phyloP scores from a whole-genome alignment of 225 moss, liverwort and hornwort genomes.

The Thuidium tamariscinum region DNA sequence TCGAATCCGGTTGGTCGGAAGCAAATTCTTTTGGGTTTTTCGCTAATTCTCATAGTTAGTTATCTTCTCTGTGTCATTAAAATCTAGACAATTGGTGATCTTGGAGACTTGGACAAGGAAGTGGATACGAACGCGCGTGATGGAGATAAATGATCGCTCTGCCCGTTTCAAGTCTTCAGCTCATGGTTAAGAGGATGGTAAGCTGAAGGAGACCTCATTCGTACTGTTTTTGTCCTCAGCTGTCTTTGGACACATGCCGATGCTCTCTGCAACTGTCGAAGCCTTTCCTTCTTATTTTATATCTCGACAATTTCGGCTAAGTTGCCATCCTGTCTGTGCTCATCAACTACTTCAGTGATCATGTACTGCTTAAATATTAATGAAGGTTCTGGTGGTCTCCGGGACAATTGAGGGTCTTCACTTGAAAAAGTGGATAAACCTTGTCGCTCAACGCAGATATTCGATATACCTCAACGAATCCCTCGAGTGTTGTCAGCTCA shows the following conservation, averaged over 20 bases:
- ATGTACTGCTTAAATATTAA: neutral
- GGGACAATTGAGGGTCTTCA: neutral
- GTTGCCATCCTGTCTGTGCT: no score
- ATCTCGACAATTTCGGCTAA: neutral
- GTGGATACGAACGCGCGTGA: neutral
- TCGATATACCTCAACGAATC: neutral
- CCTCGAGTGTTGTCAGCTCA: neutral
- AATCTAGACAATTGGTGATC: neutral
- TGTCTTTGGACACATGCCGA: neutral
- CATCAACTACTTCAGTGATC: neutral
- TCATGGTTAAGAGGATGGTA: neutral
- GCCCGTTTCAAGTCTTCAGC: neutral
- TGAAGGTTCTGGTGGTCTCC: neutral
- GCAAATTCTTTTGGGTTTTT: accelerated
- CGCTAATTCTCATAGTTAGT: neutral
- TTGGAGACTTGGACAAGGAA: neutral
- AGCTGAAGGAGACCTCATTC: neutral
- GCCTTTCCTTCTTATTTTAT: neutral
- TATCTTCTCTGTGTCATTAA: neutral
- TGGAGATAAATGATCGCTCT: neutral
- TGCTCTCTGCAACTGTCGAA: neutral
- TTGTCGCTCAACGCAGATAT: neutral
- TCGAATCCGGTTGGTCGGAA: constrained; percentile 67
- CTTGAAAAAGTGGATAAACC: neutral
- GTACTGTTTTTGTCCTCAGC: neutral